Percentiles rank a stretch among this genome's conserved stretches.
Conservation (phyloP, 169 alveolate species). For the Hammondia hammondi region DNA sequence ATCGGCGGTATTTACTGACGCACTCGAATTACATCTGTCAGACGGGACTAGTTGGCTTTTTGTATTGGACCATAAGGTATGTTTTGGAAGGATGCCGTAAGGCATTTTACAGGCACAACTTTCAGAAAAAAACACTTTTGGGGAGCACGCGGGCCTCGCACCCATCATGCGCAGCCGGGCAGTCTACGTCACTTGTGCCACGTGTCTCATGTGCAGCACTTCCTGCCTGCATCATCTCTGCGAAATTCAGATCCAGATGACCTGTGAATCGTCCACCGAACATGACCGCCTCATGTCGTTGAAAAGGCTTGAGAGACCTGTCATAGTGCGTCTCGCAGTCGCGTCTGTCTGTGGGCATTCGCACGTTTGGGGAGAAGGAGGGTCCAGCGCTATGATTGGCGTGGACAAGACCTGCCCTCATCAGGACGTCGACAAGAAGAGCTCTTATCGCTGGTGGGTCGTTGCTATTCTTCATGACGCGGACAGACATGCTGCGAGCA, state of each 20-base stretch:
- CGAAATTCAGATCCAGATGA: background rate
- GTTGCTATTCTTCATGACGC: background rate
- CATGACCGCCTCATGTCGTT: slow-evolving; percentile 30
- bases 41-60: slow-evolving; percentile 52
- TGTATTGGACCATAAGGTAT: slow-evolving; percentile 39
- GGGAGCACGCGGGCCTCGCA: background rate
- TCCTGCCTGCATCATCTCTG: background rate
- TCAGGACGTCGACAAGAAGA: background rate
- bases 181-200: background rate
- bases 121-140: background rate
- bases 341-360: slow-evolving; percentile 42
- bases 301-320: slow-evolving; percentile 28
- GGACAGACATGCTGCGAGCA: background rate
- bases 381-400: background rate
- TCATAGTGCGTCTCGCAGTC: slow-evolving; percentile 39
- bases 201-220: background rate
- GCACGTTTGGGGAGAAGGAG: slow-evolving; percentile 21
- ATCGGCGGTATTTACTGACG: slow-evolving; percentile 26
- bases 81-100: background rate
- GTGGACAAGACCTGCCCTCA: background rate
- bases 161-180: background rate
- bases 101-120: background rate
- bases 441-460: slow-evolving; percentile 28
- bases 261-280: slow-evolving; percentile 27
- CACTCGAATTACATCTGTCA: slow-evolving; percentile 36